A percentile compares a stretch with the other conserved stretches of the same genome.
These are phyloP conservation scores for Mortierella sp. DNA, from an alignment of 371 early-diverging fungal genomes.

Conservation along the genomic window DNA sequence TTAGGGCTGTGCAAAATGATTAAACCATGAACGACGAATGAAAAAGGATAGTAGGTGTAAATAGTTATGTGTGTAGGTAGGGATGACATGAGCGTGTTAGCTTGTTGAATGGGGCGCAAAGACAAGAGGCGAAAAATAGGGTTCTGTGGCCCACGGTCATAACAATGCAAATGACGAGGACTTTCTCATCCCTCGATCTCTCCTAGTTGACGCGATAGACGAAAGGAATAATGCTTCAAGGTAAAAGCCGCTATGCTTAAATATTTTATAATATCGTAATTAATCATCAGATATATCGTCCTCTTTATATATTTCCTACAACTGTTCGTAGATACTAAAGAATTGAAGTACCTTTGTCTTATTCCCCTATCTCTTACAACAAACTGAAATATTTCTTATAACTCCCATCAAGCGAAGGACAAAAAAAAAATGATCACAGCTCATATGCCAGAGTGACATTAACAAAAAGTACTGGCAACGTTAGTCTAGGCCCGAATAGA, in stretches of 20 bases:
- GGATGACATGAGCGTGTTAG: neutral
- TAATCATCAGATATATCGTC: no score
- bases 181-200: neutral
- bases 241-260: neutral
- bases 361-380: no score
- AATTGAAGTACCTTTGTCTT: no score
- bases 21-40: neutral
- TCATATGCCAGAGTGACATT: neutral
- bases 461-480: neutral
- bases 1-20: neutral
- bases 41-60: neutral
- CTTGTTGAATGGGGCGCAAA: conserved; percentile 13
- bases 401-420: no score
- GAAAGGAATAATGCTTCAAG: neutral
- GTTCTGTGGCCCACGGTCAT: neutral
- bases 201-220: neutral
- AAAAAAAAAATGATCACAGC: neutral
- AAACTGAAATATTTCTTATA: no score
- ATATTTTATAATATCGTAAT: no score
- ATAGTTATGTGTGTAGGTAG: neutral
- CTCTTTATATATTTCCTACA: no score
- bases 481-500: neutral
- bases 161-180: neutral
- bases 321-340: no score
- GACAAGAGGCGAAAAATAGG: conserved; percentile 8